Base-by-base conservation (phyloP, 371 early-diverging fungal species). In the Conidiobolus incongruus region DNA sequence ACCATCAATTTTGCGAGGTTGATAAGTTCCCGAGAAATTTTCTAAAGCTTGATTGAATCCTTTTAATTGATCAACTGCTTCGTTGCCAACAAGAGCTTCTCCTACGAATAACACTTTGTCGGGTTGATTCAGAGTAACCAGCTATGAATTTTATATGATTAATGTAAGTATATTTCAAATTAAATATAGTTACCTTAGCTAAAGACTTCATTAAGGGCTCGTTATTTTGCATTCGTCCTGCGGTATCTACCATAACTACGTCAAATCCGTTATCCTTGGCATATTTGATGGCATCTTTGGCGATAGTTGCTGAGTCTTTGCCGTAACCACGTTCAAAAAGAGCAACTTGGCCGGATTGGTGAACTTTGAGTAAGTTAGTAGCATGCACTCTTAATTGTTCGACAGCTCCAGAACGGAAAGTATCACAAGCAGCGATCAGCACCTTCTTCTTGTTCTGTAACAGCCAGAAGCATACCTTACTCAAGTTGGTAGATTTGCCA, bases 191-290 rank as follows among this genome's bases (percentile, higher is more conserved):
- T 54, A 73, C 68, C 65, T 94, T 94, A 19, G 94, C 80, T 40
- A 99, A 62, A 2, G 93, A 84, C 12, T 86, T 68, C 99, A 99
- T 99, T 52, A 98, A 59, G 7, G 94, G 88, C 55, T 86, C 89
- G 48, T 98, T 98, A 52, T 94, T 93, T 54, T 98, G 98, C 99
- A 98, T 99, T 44, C 99, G 75, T 5, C 99, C 99, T 10, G 98
- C 98, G 1, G 99, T 99, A 59, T 99, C 99, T 30, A 99, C 86
- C 34, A 99, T 63, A 7, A 98, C 94, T 5, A 97, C 96, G 61
- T 99, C 98, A 55, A 83, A 96, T 1, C 66, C 62, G 35, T 91
- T 65, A 19, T 31, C 30, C 51, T 56, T 66, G 59, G 81, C 92
- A 49, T 75, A 82, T 13, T 62, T 55, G 41, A 98, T 86, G 2